Evolutionary conservation across 805 yeast genomes (phyloP), one percentile per base, ranked within the genome.

Genomic region (Komagataella populi): DNA sequence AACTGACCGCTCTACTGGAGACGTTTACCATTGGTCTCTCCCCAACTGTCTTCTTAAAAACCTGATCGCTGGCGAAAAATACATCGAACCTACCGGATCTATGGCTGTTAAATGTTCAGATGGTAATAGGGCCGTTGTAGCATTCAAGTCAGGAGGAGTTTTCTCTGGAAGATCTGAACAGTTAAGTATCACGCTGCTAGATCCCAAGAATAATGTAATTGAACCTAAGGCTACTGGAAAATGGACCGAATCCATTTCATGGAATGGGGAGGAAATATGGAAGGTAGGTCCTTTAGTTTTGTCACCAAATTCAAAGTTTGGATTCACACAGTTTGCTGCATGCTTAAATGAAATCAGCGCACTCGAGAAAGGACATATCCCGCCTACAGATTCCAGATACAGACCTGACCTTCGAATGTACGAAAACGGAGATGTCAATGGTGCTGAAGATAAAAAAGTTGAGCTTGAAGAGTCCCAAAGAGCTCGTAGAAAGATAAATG

Each of bases 21-120:
- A 87, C 59, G 70, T 70, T n/a, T 86, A 81, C 60, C 78, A 80
- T 55, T 93, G 95, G 91, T 63, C 71, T 18, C 90, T 83, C 56
- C 97, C 99, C 6, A 80, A 85, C 1, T 81, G 95, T 0, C 74
- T 87, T 59, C 68, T 93, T 58, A 83, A 91, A 59, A 91, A 91
- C 62, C 74, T 93, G 48, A 80, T 93, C 59, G 96, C 97, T 1
- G 98, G 99, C 23, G 99, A 93, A 60, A 85, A 88, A 63, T 93
- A 90, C 64, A 73, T 87, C 12, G 99, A 93, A 62, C 99, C 99
- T 1, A 71, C 76, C 2, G 81, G 87, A 16, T 66, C 80, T 2
- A 72, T 87, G 54, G 78, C 83, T 0, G 72, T 93, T 2, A 74
- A 77, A 48, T 78, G 89, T 2, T 78, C 87, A 2, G 70, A 69